Evolutionary conservation across 2,329 filamentous ascomycete species (phyloP), one percentile per base, ranked within the genome.

Genomic region (Pseudofabraea citricarpa): DNA sequence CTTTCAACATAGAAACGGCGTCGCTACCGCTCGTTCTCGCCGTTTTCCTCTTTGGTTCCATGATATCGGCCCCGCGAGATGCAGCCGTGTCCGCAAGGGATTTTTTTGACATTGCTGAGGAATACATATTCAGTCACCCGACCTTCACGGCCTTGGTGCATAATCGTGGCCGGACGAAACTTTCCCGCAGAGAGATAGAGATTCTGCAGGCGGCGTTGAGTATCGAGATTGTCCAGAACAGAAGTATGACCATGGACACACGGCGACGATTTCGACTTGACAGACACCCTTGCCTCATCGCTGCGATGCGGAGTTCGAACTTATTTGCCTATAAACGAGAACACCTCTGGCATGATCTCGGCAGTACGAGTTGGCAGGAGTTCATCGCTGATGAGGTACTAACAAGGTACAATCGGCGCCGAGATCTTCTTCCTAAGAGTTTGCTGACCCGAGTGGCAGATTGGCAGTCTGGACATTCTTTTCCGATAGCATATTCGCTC

Each of bases 231-330:
- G 13, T 35, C 29, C 31, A 46, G 36, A 33, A 26, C 41, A 40
- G 27, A 44, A 39, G 33, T 41, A 23, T 16, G 21, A 33, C 36
- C 20, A 42, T 36, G 26, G 38, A 44, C 18, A 29, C 24, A 27
- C 8, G 24, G 13, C 8, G 24, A 27, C 24, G 24, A 8, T 8
- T 27, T 27, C 8, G 24, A 13, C 8, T 13, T 8, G 13, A 8
- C 8, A 27, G 24, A 27, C 24, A 27, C 24, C 24, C 24, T 8
- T 27, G 8, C 8, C 13, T 27, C 8, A 27, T 27, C 13, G 24
- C 24, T 27, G 13, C 24, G 13, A 27, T 27, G 24, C 8, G 24
- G 13, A 27, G 13, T 27, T 27, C 24, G 8, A 13, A 13, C 8
- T 13, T 27, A 8, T 27, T 27, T 27, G 24, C n/a, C n/a, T n/a